Evolutionary conservation across 306 rosid genomes (phyloP), one percentile per base, ranked within the genome.

Genomic region (Lablab purpureus): DNA sequence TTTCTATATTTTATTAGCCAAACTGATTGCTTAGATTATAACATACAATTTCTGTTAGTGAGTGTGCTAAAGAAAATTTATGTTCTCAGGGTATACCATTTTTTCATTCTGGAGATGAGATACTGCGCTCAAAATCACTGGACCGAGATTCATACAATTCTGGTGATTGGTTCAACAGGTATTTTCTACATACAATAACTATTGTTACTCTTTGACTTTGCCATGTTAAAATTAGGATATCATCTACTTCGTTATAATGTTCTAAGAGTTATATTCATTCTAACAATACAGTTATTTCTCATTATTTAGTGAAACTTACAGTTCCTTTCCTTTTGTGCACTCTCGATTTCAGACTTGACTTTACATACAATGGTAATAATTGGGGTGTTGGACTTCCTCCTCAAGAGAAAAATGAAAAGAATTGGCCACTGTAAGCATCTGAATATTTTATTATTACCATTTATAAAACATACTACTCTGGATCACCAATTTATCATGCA

Each of bases 381-480:
- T 92, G 99, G 99, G 98, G 98, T 54, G 90, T 90, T 64, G 99
- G 97, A 59, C 96, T 95, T 87, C 98, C 97, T 87, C 96, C 97
- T 67, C 84, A 71, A 71, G 93, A 84, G 84, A 95, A 95, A 86
- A 95, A 95, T 73, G 96, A 88, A 85, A 87, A 83, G 72, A 80
- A 50, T 82, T 95, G 99, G 99, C 90, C 94, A 17, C 75, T 90
- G 99, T 95, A 87, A 90, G 97, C 82, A 47, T 80, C 82, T 36
- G 13, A 67, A 21, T 54, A 67, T 62, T 68, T 67, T 54, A 52
- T 12, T 18, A 40, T 69, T 69, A 37, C 36, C 41, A 13, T 78
- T 75, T 79, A 49, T 45, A 59, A 19, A 36, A 34, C 17, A 34
- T 54, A 45, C n/a, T 71, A 47, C 78, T 49, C 23, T 5, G 69